phyloP scores from a whole-genome alignment of 148 eudicot genomes.

The Amaranthus cruentus region DNA sequence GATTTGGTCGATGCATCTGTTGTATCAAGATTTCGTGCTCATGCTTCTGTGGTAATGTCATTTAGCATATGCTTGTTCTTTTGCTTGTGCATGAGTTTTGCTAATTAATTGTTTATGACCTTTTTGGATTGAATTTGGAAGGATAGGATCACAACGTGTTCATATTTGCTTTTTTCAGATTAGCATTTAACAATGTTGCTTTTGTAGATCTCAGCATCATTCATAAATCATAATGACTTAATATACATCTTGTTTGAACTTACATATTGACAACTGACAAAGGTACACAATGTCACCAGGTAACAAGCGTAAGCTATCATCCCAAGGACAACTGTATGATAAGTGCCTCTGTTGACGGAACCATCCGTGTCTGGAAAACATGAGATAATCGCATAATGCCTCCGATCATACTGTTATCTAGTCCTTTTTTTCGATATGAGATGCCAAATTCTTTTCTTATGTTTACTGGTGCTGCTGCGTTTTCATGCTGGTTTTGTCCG shows the following conservation, averaged over 20 bases:
- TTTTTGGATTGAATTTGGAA: neutral
- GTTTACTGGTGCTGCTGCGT: neutral
- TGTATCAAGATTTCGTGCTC: conserved; percentile 81
- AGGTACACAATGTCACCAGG: conserved; percentile 39
- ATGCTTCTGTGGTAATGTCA: conserved; percentile 74
- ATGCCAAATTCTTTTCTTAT: neutral
- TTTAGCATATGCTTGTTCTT: conserved; percentile 3
- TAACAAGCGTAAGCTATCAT: conserved; percentile 94
- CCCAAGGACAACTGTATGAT: conserved; percentile 89
- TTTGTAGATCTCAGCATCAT: too few relatives aligned
- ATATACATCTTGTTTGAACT: neutral
- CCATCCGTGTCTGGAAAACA: conserved; percentile 77
- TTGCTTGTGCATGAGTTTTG: neutral
- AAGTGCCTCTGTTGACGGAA: conserved; percentile 89
- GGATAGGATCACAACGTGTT: too few relatives aligned
- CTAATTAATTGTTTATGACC: too few relatives aligned
- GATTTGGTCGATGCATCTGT: conserved; percentile 92
- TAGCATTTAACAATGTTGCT: too few relatives aligned
- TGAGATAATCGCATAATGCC: conserved; percentile 21
- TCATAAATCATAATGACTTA: too few relatives aligned
- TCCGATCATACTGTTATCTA: neutral
- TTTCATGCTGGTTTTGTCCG: neutral
- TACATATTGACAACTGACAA: neutral
- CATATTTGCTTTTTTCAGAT: too few relatives aligned
- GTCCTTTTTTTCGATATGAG: neutral